Evolutionary conservation across 257 asterid genomes (phyloP), one percentile per base, ranked within the genome.

Genomic region (Cordia subcordata): DNA sequence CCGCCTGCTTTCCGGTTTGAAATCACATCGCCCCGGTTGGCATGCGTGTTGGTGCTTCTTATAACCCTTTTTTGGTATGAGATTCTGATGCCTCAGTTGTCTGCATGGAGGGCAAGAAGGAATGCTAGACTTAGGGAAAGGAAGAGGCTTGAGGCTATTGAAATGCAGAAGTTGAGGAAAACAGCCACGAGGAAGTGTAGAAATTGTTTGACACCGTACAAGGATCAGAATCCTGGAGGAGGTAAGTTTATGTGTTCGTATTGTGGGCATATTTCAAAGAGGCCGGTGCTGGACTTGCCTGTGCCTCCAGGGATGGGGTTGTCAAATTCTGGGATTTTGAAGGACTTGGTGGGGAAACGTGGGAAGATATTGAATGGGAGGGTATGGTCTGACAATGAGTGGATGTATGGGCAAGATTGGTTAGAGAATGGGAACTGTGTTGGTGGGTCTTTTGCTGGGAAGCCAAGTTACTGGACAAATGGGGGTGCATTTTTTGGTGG

Each of bases 341-440:
- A 82, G 69, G 95, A 82, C 68, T 82, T 93, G 71, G 87, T 86
- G 18, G 94, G 94, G 16, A 89, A 82, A 79, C 80, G 97, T 63
- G 96, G 97, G 59, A 93, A 77, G 86, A 75, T 86, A 59, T 71
- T 83, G 72, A 93, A 78, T 55, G 85, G 97, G 52, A 93, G 86
- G 72, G 86, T 74, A 59, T 87, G 94, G 95, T 82, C 87, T 1
- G 99, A 87, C 60, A 86, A 78, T 64, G 87, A 86, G 60, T 87
- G 95, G 96, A 75, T 79, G 75, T 93, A 92, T 78, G 96, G 99
- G 65, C 99, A 86, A 78, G 96, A 90, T 58, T 89, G 95, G 97
- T 62, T 90, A 75, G 96, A 90, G 60, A 83, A 86, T 53, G 92
- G 94, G 45, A 86, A 81, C 60, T 80, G 90, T 82, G 84, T 67